A percentile compares a stretch with the other conserved stretches of the same genome.
phyloP scores from a whole-genome alignment of 139 green algal species.

The Penium margaritaceum region DNA sequence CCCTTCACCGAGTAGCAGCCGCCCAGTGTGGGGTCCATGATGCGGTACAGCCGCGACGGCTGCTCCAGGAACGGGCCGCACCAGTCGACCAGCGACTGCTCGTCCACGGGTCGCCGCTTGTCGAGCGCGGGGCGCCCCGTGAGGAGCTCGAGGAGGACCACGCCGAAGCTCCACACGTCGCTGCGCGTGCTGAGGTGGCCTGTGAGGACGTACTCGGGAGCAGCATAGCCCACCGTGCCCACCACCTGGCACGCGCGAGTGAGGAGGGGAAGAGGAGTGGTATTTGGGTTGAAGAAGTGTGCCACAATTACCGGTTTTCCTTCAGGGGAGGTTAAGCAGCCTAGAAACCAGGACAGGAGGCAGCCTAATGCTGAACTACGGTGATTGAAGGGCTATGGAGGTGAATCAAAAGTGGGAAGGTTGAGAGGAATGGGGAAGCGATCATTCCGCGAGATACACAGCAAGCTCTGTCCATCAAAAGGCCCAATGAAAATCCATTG shows the following conservation, averaged over 20 bases:
- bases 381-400: not conserved
- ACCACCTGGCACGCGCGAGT: conserved; percentile 4
- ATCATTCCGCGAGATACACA: too few relatives aligned
- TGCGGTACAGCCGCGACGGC: not conserved
- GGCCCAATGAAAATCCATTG: too few relatives aligned
- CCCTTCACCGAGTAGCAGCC: not conserved
- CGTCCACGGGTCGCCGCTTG: not conserved
- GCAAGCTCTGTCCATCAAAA: too few relatives aligned
- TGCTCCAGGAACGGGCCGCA: not conserved
- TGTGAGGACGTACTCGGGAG: conserved; percentile 94
- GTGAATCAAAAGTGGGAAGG: not conserved
- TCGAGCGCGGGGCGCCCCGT: conserved; percentile 63
- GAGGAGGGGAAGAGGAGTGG: too few relatives aligned
- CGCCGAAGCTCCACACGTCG: conserved; percentile 76
- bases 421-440: too few relatives aligned
- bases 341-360: too few relatives aligned
- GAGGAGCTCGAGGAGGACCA: conserved; percentile 84
- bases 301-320: too few relatives aligned
- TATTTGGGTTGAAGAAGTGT: too few relatives aligned
- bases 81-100: conserved; percentile 18
- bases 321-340: too few relatives aligned
- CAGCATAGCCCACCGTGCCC: conserved; percentile 70
- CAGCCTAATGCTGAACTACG: not conserved
- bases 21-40: conserved; percentile 8
- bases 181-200: conserved; percentile 69